Conservation (phyloP, 179 eudicot genomes). For the Sideroxylon spinosum region DNA sequence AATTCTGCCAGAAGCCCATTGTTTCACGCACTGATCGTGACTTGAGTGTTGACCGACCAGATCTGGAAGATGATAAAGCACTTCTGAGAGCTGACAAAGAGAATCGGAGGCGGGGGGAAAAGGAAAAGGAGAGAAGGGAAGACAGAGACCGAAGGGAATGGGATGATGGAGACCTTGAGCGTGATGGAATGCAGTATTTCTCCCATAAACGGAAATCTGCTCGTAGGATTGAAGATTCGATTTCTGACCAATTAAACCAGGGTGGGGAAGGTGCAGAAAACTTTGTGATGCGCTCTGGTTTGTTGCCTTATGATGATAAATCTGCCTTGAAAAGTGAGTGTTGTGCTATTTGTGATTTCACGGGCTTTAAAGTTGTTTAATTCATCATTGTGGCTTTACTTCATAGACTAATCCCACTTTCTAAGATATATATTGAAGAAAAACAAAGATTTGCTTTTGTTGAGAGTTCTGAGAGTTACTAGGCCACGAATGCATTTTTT, state of each 20-base stretch:
- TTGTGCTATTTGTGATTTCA: neutral
- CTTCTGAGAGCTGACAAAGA: slow-evolving; percentile 46
- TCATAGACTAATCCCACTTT: neutral
- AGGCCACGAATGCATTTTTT: neutral
- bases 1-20: slow-evolving; percentile 26
- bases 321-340: slow-evolving; percentile 40
- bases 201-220: slow-evolving; percentile 53
- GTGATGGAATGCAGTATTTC: slow-evolving; percentile 32
- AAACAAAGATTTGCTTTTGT: neutral
- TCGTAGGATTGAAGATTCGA: slow-evolving; percentile 43
- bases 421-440: neutral
- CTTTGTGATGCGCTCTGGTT: slow-evolving; percentile 30
- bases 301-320: slow-evolving; percentile 40
- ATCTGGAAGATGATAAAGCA: slow-evolving; percentile 42
- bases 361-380: neutral
- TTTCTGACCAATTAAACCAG: slow-evolving; percentile 39
- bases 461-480: neutral
- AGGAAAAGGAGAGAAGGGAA: slow-evolving; percentile 48
- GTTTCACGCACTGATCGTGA: slow-evolving; percentile 38
- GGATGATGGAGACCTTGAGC: slow-evolving; percentile 49
- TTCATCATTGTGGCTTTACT: neutral
- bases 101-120: slow-evolving; percentile 46
- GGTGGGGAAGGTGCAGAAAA: slow-evolving; percentile 29
- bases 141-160: slow-evolving; percentile 32
- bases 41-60: slow-evolving; percentile 43